phyloP scores from a whole-genome alignment of 257 asterid species.

The Rauvolfia tetraphylla region DNA sequence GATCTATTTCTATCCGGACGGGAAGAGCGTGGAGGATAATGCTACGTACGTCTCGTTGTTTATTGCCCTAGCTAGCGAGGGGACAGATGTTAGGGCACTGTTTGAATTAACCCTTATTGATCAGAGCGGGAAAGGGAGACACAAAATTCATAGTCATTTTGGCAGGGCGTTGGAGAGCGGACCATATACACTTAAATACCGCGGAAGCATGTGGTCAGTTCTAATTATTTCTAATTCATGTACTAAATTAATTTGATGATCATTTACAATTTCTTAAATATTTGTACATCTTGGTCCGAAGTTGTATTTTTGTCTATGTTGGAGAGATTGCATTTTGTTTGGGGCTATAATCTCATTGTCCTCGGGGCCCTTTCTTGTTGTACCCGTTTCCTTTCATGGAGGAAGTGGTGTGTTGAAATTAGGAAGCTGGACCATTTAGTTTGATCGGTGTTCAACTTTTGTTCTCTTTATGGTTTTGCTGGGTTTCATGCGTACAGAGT shows the following conservation, averaged over 20 bases:
- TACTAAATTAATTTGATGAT: not conserved
- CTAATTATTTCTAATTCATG: slow-evolving; percentile 5
- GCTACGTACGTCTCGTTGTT: slow-evolving; percentile 79
- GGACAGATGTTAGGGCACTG: slow-evolving; percentile 82
- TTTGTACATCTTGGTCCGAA: not conserved
- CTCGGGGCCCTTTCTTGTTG: not conserved
- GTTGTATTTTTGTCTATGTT: not conserved
- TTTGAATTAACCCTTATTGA: slow-evolving; percentile 84
- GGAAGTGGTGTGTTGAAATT: not conserved
- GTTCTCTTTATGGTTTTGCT: not conserved
- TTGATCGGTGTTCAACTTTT: not conserved
- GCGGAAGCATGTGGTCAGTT: slow-evolving; percentile 97
- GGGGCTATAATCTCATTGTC: not conserved
- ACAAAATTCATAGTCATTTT: slow-evolving; percentile 92
- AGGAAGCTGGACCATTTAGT: not conserved
- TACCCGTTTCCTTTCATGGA: too few species aligned
- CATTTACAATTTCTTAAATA: not conserved
- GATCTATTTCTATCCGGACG: slow-evolving; percentile 87
- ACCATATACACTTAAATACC: slow-evolving; percentile 81
- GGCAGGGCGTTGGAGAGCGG: slow-evolving; percentile 95
- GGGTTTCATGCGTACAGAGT: not conserved
- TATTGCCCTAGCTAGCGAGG: slow-evolving; percentile 82
- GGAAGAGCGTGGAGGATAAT: slow-evolving; percentile 87
- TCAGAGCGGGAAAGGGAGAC: slow-evolving; percentile 91
- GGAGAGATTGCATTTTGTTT: not conserved